Base-by-base conservation (phyloP, 2,329 filamentous ascomycete genomes). In the Acephala macrosclerotiorum region DNA sequence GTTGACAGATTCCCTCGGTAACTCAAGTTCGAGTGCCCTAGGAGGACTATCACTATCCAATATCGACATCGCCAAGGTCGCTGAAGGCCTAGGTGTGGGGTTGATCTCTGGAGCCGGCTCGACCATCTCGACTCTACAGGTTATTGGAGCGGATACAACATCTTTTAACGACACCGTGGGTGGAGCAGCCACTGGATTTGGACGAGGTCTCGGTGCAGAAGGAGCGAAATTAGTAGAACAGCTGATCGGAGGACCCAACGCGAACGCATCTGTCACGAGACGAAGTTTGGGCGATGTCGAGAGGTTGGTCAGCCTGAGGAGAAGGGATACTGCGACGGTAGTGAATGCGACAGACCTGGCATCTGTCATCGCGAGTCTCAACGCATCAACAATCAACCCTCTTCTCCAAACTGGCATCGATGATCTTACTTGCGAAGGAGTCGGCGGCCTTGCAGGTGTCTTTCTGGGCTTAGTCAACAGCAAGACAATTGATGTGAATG, bases 181-280 rank as follows among this genome's bases (percentile, higher is more conserved):
- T 18, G 78, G 79, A 14, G 77, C 75, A 12, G 76, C 77, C 0
- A 72, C 72, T 20, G 78, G 78, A 0, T 76, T 80, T 33, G 79
- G 77, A 8, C 73, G 74, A 22, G 78, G 78, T 0, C 69, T 79
- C 3, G 77, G 77, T 0, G 75, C 74, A 2, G 75, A 78, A 38
- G 77, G 75, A 6, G 74, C 78, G 1, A 61, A 77, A 14, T 70
- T 78, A 2, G 71, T 71, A 5, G 73, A 75, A 38, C 71, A 75
- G 64, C 67, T 79, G 3, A 38, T 79, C 7, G 67, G 70, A 8
- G 71, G 76, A 33, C 63, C 71, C 2, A 45, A 29, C 29, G 33
- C 55, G 11, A 16, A 35, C 2, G 25, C 22, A 33, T 25, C 55
- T 1, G 33, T 14, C 20, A 42, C 33, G 18, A 58, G 22, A 26